phyloP scores from a whole-genome alignment of 192 early-diverging fungal genomes.

The Coemansia sp. region DNA sequence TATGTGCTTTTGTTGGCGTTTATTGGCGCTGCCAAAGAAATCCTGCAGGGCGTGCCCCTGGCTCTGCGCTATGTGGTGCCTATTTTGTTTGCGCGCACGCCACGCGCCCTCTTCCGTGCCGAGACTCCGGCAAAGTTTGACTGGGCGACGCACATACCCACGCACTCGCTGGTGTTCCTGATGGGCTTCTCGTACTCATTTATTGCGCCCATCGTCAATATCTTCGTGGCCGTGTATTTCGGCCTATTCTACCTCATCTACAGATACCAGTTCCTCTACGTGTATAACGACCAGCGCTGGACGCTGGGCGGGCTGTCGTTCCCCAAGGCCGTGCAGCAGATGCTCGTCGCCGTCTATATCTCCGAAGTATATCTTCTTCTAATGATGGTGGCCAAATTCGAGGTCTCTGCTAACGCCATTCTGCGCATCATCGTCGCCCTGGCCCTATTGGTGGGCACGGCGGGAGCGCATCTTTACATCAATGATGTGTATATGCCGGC shows the following conservation, averaged over 20 bases:
- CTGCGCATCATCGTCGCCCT: constrained; percentile 53
- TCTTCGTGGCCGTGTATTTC: constrained; percentile 82
- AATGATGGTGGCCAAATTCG: constrained; percentile 65
- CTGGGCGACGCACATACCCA: constrained; percentile 68
- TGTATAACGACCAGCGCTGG: constrained; percentile 61
- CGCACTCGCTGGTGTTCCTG: constrained; percentile 69
- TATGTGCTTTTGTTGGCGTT: constrained; percentile 80
- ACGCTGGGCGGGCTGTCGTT: constrained; percentile 68
- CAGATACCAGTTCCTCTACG: constrained; percentile 81
- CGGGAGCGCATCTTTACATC: constrained; percentile 56
- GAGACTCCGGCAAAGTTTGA: constrained; percentile 59
- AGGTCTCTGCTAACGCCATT: constrained; percentile 45
- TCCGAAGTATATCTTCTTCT: constrained; percentile 75
- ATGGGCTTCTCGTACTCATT: constrained; percentile 79
- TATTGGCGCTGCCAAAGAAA: constrained; percentile 65
- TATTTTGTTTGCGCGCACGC: constrained; percentile 68
- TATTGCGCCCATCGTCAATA: constrained; percentile 80
- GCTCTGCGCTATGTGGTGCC: constrained; percentile 63
- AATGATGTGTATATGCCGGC: constrained; percentile 60
- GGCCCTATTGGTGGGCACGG: constrained; percentile 52
- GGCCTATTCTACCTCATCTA: constrained; percentile 74
- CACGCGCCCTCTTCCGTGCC: constrained; percentile 63
- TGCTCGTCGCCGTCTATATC: constrained; percentile 74
- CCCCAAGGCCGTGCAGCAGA: constrained; percentile 62
- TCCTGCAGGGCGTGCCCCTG: constrained; percentile 70